Conservation (phyloP, 495 filamentous ascomycete genomes). For the Penicillium manginii region DNA sequence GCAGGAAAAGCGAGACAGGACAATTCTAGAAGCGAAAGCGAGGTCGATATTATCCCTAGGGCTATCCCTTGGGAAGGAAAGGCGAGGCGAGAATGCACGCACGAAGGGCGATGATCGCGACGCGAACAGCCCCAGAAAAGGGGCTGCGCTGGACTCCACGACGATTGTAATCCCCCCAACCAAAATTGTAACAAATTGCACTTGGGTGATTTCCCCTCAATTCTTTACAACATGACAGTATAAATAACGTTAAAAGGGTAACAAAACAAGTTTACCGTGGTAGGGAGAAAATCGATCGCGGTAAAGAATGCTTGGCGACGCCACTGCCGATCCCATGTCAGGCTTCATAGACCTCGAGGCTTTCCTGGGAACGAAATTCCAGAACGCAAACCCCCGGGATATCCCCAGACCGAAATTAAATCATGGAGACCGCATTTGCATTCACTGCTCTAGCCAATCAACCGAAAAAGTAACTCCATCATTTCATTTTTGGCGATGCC, state of each 20-base stretch:
- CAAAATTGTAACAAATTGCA: neutral
- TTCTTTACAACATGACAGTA: neutral
- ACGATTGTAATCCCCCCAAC: neutral
- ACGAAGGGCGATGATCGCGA: neutral
- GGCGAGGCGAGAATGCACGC: neutral
- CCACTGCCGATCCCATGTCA: neutral
- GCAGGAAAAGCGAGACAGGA: neutral
- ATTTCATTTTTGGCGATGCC: neutral
- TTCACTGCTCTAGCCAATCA: neutral
- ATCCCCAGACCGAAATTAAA: neutral
- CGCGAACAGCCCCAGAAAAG: neutral
- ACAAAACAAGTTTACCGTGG: neutral
- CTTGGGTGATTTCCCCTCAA: too few relatives aligned
- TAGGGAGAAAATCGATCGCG: neutral
- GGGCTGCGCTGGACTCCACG: neutral
- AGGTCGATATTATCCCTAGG: neutral
- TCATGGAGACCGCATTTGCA: neutral
- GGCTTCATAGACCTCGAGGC: neutral
- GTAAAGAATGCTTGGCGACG: slow-evolving; percentile 3
- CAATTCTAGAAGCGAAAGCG: neutral
- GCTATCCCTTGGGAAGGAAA: neutral
- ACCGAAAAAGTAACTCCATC: neutral
- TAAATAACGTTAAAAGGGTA: too few relatives aligned
- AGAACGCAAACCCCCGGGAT: neutral
- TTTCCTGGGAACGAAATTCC: neutral